A percentile compares a stretch with the other conserved stretches of the same genome.
phyloP scores from a whole-genome alignment of 306 rosid species.

The Malus orientalis region DNA sequence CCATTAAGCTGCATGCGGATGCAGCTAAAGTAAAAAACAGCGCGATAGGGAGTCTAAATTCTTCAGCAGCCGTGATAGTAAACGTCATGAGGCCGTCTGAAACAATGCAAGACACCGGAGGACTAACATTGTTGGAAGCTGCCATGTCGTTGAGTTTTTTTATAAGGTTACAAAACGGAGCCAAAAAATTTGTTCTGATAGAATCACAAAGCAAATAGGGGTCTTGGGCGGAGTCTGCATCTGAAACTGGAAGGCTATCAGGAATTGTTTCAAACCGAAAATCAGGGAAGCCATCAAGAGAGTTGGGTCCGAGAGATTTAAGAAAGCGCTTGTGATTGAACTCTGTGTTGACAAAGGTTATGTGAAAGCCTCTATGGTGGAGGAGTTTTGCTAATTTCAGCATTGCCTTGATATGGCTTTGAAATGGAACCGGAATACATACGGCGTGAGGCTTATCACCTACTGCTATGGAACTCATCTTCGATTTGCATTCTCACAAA shows the following conservation, averaged over 20 bases:
- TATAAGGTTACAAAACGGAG: neutral
- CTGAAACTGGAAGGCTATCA: neutral
- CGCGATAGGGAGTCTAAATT: neutral
- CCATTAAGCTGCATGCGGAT: neutral
- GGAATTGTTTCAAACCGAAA: neutral
- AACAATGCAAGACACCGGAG: neutral
- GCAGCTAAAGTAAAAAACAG: constrained; percentile 1
- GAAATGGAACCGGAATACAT: neutral
- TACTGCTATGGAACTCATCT: neutral
- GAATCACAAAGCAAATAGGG: neutral
- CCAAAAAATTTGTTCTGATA: neutral
- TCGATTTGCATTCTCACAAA: neutral
- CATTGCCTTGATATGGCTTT: constrained; percentile 3
- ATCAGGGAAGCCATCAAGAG: neutral
- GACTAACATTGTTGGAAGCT: neutral
- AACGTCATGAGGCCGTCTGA: neutral
- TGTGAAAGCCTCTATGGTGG: constrained; percentile 1
- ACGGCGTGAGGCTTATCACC: neutral
- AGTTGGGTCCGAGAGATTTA: neutral
- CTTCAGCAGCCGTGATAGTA: neutral
- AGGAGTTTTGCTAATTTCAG: constrained; percentile 1
- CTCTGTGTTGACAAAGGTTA: neutral
- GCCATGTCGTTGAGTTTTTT: neutral
- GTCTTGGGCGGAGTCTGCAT: neutral
- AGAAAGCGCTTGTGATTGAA: neutral